Base-by-base conservation (phyloP, 108 stramenopile species). In the Poteriospumella lacustris region DNA sequence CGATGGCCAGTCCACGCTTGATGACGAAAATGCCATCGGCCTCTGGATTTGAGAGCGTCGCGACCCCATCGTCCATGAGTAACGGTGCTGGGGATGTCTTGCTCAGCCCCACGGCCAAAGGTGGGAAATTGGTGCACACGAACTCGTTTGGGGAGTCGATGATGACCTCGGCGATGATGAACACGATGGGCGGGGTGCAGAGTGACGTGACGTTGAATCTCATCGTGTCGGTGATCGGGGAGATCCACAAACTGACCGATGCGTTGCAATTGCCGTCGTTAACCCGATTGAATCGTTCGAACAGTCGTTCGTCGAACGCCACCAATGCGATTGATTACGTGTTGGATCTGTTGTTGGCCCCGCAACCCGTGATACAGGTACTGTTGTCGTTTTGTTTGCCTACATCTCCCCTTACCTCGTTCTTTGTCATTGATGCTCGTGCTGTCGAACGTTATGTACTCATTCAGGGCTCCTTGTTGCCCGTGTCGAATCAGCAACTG, bases 401-500 rank as follows among this genome's bases (percentile, higher is more conserved):
- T 31, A 64, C 24, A 64, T 5, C 5, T 33, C 28, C 36, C 12
- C 3, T 34, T 5, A 64, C 19, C 24, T 64, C 9, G 33, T 34
- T 19, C 33, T 64, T 19, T 34, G 36, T 64, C 3, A 64, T 33
- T 31, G 3, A 64, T 64, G 12, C 15, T 34, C 24, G 24, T 24
- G 15, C 52, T 24, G 24, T 56, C 52, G 15, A 24, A 56, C 24
- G 24, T 56, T 56, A 19, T 56, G 24, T 56, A 56, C 26, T 34
- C 70, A 38, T 73, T 44, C 31, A 73, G 70, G 70, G 70, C 19
- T 73, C 70, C 9, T 31, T 73, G 12, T 31, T 73, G 15, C 70
- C 70, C 31, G 70, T 42, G 15, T 24, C 70, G 12, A 73, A 73
- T 73, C 70, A 73, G 36, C 43, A 73, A 19, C 31, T 73, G 12